Percentiles rank a stretch among this genome's conserved stretches.
These are phyloP conservation scores for Mortierella sp. DNA, from an alignment of 371 early-diverging fungal species.

Conservation along the genomic window DNA sequence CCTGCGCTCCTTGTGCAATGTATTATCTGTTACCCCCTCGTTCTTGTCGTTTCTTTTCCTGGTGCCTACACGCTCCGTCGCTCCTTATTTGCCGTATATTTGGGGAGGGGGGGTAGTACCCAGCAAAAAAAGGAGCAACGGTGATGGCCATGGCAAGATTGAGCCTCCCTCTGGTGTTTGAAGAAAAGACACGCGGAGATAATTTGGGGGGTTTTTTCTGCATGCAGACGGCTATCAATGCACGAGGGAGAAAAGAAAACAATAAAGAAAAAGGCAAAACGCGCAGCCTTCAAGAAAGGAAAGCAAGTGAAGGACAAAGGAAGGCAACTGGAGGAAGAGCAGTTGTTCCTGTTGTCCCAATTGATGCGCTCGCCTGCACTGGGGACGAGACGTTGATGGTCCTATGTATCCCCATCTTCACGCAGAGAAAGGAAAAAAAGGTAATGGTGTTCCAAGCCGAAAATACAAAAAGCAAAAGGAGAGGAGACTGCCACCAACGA, in stretches of 20 bases:
- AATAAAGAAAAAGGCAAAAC: neutral
- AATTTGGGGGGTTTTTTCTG: neutral
- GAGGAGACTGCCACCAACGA: neutral
- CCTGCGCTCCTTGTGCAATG: too few species aligned
- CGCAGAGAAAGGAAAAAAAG: neutral
- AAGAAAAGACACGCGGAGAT: slow-evolving; percentile 11
- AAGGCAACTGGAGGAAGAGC: neutral
- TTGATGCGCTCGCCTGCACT: too few species aligned
- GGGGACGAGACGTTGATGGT: neutral
- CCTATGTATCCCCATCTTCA: neutral
- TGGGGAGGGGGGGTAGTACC: too few species aligned
- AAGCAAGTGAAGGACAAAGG: too few species aligned
- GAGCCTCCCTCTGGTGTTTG: neutral
- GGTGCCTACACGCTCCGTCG: too few species aligned
- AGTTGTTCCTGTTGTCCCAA: neutral
- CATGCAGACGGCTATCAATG: neutral
- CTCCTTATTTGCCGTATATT: too few species aligned
- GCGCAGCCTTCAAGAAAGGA: neutral
- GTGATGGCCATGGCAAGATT: too few species aligned
- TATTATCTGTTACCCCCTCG: too few species aligned
- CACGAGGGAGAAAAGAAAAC: neutral
- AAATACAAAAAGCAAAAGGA: neutral
- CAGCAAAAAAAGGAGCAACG: too few species aligned
- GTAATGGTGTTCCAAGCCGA: neutral
- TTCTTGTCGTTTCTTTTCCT: too few species aligned